Base-by-base conservation (phyloP, 306 rosid species). In the Corylus heterophylla region DNA sequence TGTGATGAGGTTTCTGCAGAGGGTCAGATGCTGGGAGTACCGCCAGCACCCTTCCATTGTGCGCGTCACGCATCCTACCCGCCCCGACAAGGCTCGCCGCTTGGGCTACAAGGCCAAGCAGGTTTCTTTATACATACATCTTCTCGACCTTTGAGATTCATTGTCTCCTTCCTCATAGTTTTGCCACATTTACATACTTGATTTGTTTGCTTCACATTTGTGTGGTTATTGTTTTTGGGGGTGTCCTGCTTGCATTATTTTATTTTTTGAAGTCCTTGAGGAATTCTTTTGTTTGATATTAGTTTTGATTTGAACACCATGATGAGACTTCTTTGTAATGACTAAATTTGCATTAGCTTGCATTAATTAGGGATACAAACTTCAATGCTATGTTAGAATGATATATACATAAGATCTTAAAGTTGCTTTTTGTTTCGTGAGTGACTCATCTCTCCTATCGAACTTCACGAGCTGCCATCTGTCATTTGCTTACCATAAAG, bases 41-140 rank as follows among this genome's bases (percentile, higher is more conserved):
- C 74, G 88, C 74, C 88, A 85, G 55, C 76, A 81, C 17, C 85
- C 83, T 20, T 81, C 84, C 66, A 74, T 85, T 48, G 81, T 85
- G 13, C 81, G 83, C 31, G 59, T 81, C 59, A 85, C 87, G 7
- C 73, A 56, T 20, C 85, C 82, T 37, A 74, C 82, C 0, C 82
- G 81, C 78, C 87, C 84, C 2, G 87, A 84, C 18, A 81, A 81
- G 85, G 85, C 82, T 11, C 82, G 74, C 52, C 84, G 83, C 12
- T 29, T 76, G 75, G 87, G 87, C 12, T 84, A 84, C 81, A 84
- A 84, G 79, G 87, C 87, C 62, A 80, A 80, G 85, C 82, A 77
- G 85, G 85, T 79, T 35, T 20, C 13, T 14, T 11, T 27, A 49
- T 49, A 11, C 12, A 2, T 11, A 11, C 13, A 12, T 49, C 52